phyloP scores from a whole-genome alignment of 2,329 filamentous ascomycete species.

The Claviceps purpurea region DNA sequence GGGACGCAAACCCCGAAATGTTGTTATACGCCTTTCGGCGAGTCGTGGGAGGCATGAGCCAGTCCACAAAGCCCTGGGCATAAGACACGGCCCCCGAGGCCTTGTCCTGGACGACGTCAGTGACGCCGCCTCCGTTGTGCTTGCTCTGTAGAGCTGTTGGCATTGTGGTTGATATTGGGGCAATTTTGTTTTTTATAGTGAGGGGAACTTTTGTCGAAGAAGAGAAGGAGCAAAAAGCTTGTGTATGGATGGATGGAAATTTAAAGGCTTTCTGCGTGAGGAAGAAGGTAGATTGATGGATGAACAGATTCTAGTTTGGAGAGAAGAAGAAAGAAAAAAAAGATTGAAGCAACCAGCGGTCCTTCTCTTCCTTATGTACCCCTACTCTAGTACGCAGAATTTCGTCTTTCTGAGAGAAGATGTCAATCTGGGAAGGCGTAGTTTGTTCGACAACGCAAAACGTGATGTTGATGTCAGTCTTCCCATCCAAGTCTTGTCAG shows the following conservation, averaged over 20 bases:
- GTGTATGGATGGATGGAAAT: too few relatives aligned
- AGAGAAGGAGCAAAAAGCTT: background rate
- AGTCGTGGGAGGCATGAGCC: conserved; percentile 44
- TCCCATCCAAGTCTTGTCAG: background rate
- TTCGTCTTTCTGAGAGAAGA: too few relatives aligned
- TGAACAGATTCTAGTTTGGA: too few relatives aligned
- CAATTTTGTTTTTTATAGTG: background rate
- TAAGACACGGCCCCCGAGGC: conserved; percentile 25
- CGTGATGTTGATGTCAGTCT: background rate
- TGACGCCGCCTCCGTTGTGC: conserved; percentile 11
- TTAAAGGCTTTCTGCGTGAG: too few relatives aligned
- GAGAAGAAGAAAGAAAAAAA: background rate
- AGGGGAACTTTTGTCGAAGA: background rate
- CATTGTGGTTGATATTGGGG: background rate
- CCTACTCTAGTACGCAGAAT: background rate
- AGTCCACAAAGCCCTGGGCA: conserved; percentile 31
- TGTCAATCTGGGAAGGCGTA: background rate
- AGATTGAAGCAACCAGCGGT: background rate
- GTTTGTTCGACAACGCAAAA: background rate
- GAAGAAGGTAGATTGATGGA: too few relatives aligned
- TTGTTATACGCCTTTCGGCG: conserved; percentile 43
- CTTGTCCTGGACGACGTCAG: conserved; percentile 17
- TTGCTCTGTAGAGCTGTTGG: background rate
- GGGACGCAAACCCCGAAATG: conserved; percentile 40
- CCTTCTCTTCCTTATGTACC: background rate